Evolutionary conservation across 2,329 filamentous ascomycete species (phyloP).

Genomic region (Alternaria brassicae): DNA sequence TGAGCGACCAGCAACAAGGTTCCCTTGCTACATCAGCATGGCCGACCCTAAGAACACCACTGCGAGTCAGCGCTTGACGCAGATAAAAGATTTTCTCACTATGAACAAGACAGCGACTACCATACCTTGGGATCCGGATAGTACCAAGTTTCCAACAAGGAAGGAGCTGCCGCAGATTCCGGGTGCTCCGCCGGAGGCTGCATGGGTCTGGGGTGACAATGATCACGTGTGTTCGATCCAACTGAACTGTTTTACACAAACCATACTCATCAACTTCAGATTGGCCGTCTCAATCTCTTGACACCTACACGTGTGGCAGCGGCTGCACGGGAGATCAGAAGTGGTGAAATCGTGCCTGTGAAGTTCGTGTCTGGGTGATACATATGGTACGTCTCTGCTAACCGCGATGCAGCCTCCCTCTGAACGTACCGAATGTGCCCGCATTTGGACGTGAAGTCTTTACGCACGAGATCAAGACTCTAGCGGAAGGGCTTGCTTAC

Average conservation of each 20-base stretch:
- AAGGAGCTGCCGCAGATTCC: slow-evolving; percentile 61
- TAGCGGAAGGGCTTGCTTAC: slow-evolving; percentile 48
- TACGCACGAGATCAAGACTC: slow-evolving; percentile 61
- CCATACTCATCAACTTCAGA: slow-evolving; percentile 30
- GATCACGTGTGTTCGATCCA: slow-evolving; percentile 52
- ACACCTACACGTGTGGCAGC: slow-evolving; percentile 63
- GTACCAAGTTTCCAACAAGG: slow-evolving; percentile 60
- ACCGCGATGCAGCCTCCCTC: slow-evolving; percentile 54
- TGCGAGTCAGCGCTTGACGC: slow-evolving; percentile 49
- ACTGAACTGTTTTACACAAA: neutral
- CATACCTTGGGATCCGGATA: slow-evolving; percentile 63
- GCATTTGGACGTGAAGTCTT: slow-evolving; percentile 62
- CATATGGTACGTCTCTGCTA: neutral
- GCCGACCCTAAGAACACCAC: slow-evolving; percentile 43
- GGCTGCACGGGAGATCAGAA: slow-evolving; percentile 61
- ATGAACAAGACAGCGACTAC: slow-evolving; percentile 56
- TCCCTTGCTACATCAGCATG: slow-evolving; percentile 28
- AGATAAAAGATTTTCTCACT: slow-evolving; percentile 56
- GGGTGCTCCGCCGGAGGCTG: slow-evolving; percentile 62
- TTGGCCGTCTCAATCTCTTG: slow-evolving; percentile 63
- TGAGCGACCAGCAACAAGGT: neutral
- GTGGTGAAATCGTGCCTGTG: slow-evolving; percentile 63
- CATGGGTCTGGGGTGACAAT: slow-evolving; percentile 67
- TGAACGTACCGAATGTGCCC: slow-evolving; percentile 61
- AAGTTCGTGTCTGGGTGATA: slow-evolving; percentile 52